phyloP scores from a whole-genome alignment of 805 yeast species.

The Hanseniaspora jakobsenii region DNA sequence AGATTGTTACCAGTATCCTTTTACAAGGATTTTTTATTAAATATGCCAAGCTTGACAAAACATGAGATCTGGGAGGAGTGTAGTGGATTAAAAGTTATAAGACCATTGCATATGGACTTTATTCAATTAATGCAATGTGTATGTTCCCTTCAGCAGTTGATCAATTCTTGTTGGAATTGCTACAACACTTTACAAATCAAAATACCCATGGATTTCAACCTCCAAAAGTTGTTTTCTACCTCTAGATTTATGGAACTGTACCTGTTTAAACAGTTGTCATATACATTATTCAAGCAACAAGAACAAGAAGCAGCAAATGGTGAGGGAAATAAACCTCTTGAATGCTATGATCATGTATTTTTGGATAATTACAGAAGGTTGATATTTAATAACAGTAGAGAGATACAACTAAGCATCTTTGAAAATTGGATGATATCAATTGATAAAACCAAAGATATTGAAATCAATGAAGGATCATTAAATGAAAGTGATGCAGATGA shows the following conservation, averaged over 20 bases:
- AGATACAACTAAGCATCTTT: slow-evolving; percentile 1
- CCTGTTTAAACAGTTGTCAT: slow-evolving; percentile 7
- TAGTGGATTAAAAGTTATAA: neutral
- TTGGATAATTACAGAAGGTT: slow-evolving; percentile 7
- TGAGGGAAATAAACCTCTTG: no score
- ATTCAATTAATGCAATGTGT: neutral
- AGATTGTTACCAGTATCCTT: slow-evolving; percentile 9
- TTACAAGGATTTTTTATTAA: slow-evolving; percentile 7
- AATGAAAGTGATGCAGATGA: neutral
- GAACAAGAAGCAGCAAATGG: no score
- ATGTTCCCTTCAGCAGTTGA: slow-evolving; percentile 4
- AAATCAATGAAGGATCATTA: no score
- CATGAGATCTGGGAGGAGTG: slow-evolving; percentile 5
- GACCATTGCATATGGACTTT: neutral
- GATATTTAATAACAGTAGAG: slow-evolving; percentile 2
- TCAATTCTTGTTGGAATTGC: slow-evolving; percentile 1
- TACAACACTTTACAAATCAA: slow-evolving; percentile 7
- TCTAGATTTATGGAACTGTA: slow-evolving; percentile 3
- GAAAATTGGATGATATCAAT: slow-evolving; percentile 5
- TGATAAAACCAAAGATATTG: no score
- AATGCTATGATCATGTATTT: slow-evolving; percentile 1
- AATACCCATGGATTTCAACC: neutral
- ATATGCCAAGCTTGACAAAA: slow-evolving; percentile 10
- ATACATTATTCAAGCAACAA: neutral
- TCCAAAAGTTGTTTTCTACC: neutral